These are phyloP conservation scores for Astrothelium macrocarpum DNA, from an alignment of 495 filamentous ascomycete species.

Conservation along the genomic window DNA sequence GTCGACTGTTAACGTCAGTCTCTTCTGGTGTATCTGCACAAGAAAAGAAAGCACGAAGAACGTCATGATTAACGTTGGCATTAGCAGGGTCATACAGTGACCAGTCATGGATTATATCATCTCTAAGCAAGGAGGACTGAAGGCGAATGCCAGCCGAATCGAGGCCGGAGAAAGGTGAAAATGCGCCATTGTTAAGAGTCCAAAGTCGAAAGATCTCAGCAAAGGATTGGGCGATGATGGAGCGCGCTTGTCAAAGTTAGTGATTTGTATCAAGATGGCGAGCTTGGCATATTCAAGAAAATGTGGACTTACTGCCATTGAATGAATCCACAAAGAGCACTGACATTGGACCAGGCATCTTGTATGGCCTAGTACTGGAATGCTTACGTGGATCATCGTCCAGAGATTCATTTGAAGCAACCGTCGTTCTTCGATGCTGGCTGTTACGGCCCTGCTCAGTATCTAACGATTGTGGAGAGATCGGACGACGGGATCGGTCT, in stretches of 20 bases:
- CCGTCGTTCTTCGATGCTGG: neutral
- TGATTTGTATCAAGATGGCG: neutral
- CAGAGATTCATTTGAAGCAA: neutral
- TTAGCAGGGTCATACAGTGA: neutral
- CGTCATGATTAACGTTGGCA: neutral
- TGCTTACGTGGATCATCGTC: neutral
- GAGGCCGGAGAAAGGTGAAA: neutral
- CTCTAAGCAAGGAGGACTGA: neutral
- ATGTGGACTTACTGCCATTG: neutral
- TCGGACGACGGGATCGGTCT: neutral
- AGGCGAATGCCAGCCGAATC: neutral
- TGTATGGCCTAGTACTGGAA: neutral
- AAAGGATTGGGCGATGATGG: neutral
- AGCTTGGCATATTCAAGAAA: neutral
- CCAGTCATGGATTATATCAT: neutral
- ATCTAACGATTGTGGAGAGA: neutral
- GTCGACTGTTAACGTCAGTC: neutral
- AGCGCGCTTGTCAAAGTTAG: neutral
- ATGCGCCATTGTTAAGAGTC: neutral
- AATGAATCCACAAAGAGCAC: constrained; percentile 1
- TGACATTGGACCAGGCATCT: neutral
- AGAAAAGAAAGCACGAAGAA: neutral
- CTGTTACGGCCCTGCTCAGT: neutral
- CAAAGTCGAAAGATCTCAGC: neutral
- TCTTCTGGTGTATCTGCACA: neutral